phyloP scores from a whole-genome alignment of 768 basidiomycete species.

The Kwoniella bestiolae region DNA sequence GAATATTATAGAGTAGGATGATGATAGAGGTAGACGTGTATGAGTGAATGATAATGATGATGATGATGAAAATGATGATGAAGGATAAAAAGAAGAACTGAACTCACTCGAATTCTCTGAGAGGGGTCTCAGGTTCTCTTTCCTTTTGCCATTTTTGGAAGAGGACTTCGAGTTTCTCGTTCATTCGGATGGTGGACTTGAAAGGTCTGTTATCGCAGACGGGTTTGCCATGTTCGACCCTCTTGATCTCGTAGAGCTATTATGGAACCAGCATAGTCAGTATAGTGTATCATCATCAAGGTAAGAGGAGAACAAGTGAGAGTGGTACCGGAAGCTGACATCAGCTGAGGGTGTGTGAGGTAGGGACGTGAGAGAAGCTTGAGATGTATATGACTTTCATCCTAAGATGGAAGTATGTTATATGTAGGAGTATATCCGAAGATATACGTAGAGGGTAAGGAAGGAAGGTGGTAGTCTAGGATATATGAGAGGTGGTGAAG shows the following conservation, averaged over 20 bases:
- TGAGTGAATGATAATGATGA: not conserved
- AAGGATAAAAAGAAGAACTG: too few species aligned
- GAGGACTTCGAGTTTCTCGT: slow-evolving; percentile 22
- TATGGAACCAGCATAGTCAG: not conserved
- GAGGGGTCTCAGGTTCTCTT: slow-evolving; percentile 11
- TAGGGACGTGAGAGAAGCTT: not conserved
- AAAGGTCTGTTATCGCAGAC: slow-evolving; percentile 15
- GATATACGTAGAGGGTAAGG: too few species aligned
- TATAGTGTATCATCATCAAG: not conserved
- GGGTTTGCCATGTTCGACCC: slow-evolving; percentile 16
- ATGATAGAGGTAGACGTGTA: not conserved
- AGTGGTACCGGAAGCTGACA: too few species aligned
- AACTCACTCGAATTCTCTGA: slow-evolving; percentile 21
- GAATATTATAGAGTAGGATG: not conserved
- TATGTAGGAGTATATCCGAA: not conserved
- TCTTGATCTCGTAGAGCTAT: slow-evolving; percentile 20
- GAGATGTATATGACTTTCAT: not conserved
- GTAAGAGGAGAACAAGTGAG: too few species aligned
- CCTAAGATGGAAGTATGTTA: not conserved
- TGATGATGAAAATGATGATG: not conserved
- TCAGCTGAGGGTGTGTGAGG: not conserved
- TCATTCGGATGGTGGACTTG: slow-evolving; percentile 12
- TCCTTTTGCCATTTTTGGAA: slow-evolving; percentile 22
- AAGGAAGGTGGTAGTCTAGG: not conserved
- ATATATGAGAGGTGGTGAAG: not conserved